Base-by-base conservation (phyloP, 2,329 filamentous ascomycete genomes). In the Paramyrothecium sp. region DNA sequence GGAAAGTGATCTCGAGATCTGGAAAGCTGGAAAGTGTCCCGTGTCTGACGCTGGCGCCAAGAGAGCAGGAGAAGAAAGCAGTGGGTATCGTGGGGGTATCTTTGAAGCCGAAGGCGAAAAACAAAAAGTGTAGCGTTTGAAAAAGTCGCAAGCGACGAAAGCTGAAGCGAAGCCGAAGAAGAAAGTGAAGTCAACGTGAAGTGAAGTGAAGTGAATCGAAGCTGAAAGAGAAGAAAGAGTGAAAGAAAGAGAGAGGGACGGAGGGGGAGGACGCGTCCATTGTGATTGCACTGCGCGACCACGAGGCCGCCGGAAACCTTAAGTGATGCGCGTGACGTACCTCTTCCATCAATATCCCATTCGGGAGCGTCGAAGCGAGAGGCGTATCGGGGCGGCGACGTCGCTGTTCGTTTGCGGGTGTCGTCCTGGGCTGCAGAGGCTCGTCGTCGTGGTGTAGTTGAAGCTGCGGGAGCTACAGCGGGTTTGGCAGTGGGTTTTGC, bases 101-200 rank as follows among this genome's bases (percentile, higher is more conserved):
- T 51, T 7, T 33, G 33, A 33, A 21, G 47, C 5, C 20, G 47
- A 22, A 50, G 10, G 47, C 16, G 5, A 10, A 50, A 8, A 8
- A 44, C 38, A 44, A 19, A 7, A 44, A 44, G 38, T 44, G 38
- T 44, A 44, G 38, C 13, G 26, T 33, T 52, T 30, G 13, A 22
- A 54, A 41, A 13, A 26, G 50, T 44, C 44, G 34, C 21, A 47
- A 46, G n/a, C 13, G 33, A 34, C 26, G 38, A 30, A 52, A 41
- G 38, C 20, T 34, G 26, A 56, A 54, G 13, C 34, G 33, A 53
- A 54, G 49, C n/a, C 10, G 53, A 38, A 41, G 30, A 16, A 16
- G 47, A n/a, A 52, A 52, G 23, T 46, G 30, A 55, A 51, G 50
- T 38, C 19, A 22, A 57, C 58, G 56, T 59, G 10, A 44, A 60